Evolutionary conservation across 495 filamentous ascomycete species (phyloP).

Genomic region (Pseudomonodictys pantanalensis): DNA sequence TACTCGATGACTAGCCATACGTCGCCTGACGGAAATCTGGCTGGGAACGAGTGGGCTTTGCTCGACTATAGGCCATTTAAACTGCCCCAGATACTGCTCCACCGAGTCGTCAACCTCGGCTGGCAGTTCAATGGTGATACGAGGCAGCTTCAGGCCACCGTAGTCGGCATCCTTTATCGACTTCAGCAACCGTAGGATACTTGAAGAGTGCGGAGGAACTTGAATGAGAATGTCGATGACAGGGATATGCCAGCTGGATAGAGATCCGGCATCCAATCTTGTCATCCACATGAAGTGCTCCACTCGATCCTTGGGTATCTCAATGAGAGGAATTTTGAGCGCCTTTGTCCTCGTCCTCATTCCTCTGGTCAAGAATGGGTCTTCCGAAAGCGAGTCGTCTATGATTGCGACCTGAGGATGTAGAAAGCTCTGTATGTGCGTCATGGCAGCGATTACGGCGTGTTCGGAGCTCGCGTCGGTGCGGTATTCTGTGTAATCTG

Average conservation of each 20-base stretch:
- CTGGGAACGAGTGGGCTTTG: slow-evolving; percentile 6
- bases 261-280: slow-evolving; percentile 65
- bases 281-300: slow-evolving; percentile 72
- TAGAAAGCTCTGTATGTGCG: slow-evolving; percentile 52
- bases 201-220: slow-evolving; percentile 62
- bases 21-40: slow-evolving; percentile 67
- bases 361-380: slow-evolving; percentile 54
- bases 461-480: slow-evolving; percentile 50
- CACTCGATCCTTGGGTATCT: slow-evolving; percentile 58
- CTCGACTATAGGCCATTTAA: slow-evolving; percentile 60
- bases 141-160: slow-evolving; percentile 58
- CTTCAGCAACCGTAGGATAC: slow-evolving; percentile 67
- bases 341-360: slow-evolving; percentile 48
- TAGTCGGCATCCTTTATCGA: slow-evolving; percentile 74
- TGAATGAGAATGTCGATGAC: slow-evolving; percentile 75
- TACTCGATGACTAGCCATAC: slow-evolving; percentile 55
- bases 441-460: slow-evolving; percentile 38
- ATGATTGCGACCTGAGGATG: slow-evolving; percentile 57
- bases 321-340: slow-evolving; percentile 56
- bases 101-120: slow-evolving; percentile 60
- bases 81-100: slow-evolving; percentile 55
- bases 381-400: slow-evolving; percentile 51
- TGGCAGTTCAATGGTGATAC: slow-evolving; percentile 78
- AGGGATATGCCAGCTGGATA: slow-evolving; percentile 71
- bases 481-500: slow-evolving; percentile 51